These are phyloP conservation scores for Zymoseptoria crescenta DNA, from an alignment of 2,329 filamentous ascomycete species.

Conservation along the genomic window DNA sequence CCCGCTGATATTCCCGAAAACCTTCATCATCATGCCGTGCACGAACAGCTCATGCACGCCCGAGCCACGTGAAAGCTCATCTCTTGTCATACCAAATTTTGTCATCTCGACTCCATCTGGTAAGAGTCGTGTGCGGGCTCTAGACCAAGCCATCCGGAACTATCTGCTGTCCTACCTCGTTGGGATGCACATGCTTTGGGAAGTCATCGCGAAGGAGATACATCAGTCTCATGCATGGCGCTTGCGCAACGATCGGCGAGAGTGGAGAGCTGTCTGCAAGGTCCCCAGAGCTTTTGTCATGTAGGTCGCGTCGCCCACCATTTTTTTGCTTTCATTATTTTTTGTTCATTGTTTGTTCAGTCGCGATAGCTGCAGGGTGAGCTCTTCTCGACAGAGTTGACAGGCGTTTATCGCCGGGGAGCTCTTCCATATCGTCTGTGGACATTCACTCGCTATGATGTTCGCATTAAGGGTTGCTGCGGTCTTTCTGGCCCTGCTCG, in stretches of 20 bases:
- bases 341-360: background rate
- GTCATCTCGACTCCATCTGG: background rate
- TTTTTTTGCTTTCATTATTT: background rate
- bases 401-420: background rate
- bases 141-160: background rate
- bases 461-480: background rate
- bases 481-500: background rate
- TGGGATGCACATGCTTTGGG: background rate
- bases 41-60: background rate
- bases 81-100: background rate
- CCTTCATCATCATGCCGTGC: background rate
- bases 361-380: background rate
- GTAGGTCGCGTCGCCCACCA: background rate
- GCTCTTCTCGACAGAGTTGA: background rate
- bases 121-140: background rate
- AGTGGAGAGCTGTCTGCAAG: background rate
- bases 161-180: background rate
- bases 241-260: background rate
- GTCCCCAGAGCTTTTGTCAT: background rate
- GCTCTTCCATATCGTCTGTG: background rate
- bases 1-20: background rate
- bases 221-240: background rate
- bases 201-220: background rate
- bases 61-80: background rate
- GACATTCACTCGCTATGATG: background rate